Evolutionary conservation across 2,329 filamentous ascomycete genomes (phyloP), one percentile per base, ranked within the genome.

Genomic region (Aspergillus fischeri): DNA sequence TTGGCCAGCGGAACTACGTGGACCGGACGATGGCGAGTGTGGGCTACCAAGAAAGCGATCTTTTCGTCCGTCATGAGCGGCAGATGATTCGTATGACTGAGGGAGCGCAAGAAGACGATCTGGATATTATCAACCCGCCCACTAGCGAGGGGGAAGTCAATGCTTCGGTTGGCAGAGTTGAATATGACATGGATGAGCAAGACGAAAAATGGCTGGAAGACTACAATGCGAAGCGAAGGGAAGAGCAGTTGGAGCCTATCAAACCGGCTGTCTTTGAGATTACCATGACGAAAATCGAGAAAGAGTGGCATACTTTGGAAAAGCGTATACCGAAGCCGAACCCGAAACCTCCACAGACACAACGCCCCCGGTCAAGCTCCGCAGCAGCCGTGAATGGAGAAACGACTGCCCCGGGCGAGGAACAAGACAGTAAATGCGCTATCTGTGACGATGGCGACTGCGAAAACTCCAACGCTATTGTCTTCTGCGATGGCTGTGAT

Each of bases 121-220:
- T 87, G 21, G 84, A 86, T 59, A 72, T 85, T 51, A 80, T 76
- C 52, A 76, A 80, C 25, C 75, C 78, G 21, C 69, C 81, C 20
- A 84, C 82, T 60, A 78, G 78, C 20, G 88, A 90, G 51, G 83
- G 81, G 8, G 87, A 90, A 49, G 70, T 77, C 5, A 79, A 82
- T 53, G 73, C 77, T 29, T 76, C 78, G 4, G 83, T 95, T 42
- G 91, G 91, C 11, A 87, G 91, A 56, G 94, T 99, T 21, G 94
- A 99, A 72, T 99, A 99, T 72, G 94, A 99, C 73, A 99, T 99
- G 94, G 94, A 99, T 70, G 94, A 99, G 75, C 94, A 99, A 70
- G 94, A 99, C 72, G 92, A 96, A 64, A 91, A 92, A 77, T 99
- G 94, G 94, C 80, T 99, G 27, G 89, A 94, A 65, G 84, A 86